These are phyloP conservation scores for Sorghum bicolor DNA, from an alignment of 176 grass and related monocot species.

Conservation along the genomic window DNA sequence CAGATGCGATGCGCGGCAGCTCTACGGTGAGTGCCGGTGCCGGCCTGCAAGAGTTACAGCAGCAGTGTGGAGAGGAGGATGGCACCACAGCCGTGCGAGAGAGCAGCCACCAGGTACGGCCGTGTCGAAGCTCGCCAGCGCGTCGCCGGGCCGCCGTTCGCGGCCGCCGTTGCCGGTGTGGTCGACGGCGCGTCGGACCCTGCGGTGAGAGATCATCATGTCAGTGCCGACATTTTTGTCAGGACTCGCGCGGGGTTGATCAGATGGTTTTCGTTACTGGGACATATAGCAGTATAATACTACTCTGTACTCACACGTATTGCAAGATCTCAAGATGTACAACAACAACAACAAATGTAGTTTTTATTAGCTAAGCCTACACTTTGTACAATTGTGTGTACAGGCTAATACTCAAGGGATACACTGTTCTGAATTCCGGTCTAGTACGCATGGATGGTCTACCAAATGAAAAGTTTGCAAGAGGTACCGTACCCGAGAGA, in stretches of 20 bases:
- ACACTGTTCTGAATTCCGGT: not conserved
- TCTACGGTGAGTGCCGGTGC: not conserved
- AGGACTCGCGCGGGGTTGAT: not conserved
- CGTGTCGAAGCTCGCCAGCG: not conserved
- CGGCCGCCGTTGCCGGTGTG: not conserved
- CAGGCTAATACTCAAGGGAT: not conserved
- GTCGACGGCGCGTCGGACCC: constrained; percentile 34
- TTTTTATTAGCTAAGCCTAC: not conserved
- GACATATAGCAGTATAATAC: not conserved
- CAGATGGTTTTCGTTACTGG: not conserved
- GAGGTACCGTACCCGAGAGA: not conserved
- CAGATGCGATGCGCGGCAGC: not conserved
- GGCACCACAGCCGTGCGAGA: not conserved
- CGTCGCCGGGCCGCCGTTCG: constrained; percentile 4
- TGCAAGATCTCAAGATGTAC: not conserved
- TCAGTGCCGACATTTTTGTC: constrained; percentile 1
- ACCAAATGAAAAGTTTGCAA: not conserved
- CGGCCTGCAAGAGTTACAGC: not conserved
- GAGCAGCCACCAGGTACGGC: not conserved
- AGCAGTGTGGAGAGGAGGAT: constrained; percentile 13
- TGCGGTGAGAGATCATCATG: not conserved
- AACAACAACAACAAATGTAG: not conserved
- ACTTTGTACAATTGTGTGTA: not conserved
- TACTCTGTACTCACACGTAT: too few relatives aligned
- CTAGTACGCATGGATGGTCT: not conserved